A percentile compares a stretch with the other conserved stretches of the same genome.
Evolutionary conservation across 1,284 basidiomycete genomes (phyloP).

Genomic region (Puccinia hordei): DNA sequence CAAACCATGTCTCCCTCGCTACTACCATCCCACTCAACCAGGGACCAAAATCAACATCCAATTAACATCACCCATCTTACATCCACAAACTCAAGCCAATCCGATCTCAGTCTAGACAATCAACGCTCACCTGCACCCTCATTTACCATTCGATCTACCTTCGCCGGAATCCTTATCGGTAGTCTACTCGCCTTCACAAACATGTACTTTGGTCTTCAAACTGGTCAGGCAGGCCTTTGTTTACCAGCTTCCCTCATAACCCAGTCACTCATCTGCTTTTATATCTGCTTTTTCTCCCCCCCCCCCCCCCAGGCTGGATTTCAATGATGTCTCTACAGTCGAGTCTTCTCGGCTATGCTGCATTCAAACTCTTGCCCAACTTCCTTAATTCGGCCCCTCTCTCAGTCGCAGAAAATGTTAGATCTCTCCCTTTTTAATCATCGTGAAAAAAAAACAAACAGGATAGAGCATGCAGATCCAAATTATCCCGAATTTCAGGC

Average conservation of each 20-base stretch:
- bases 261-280: background rate
- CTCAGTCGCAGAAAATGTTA: conserved; percentile 46
- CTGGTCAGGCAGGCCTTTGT: conserved; percentile 78
- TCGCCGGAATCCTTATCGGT: conserved; percentile 70
- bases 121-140: background rate
- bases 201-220: conserved; percentile 74
- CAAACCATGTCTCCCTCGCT: conserved; percentile 8
- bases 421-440: background rate
- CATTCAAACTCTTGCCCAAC: conserved; percentile 71
- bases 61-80: background rate
- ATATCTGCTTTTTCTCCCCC: too few species aligned
- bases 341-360: conserved; percentile 80
- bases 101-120: background rate
- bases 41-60: background rate
- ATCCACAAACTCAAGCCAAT: conserved; percentile 1
- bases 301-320: conserved; percentile 47
- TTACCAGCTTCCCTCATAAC: conserved; percentile 55
- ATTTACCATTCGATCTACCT: conserved; percentile 62
- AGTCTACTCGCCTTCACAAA: conserved; percentile 75
- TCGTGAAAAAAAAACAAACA: background rate
- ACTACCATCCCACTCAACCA: background rate
- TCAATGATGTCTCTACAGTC: conserved; percentile 47
- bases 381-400: conserved; percentile 60
- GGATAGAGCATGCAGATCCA: conserved; percentile 40
- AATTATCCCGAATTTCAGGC: conserved; percentile 32